phyloP scores from a whole-genome alignment of 108 stramenopile genomes.

The Discostella stelligeroides region DNA sequence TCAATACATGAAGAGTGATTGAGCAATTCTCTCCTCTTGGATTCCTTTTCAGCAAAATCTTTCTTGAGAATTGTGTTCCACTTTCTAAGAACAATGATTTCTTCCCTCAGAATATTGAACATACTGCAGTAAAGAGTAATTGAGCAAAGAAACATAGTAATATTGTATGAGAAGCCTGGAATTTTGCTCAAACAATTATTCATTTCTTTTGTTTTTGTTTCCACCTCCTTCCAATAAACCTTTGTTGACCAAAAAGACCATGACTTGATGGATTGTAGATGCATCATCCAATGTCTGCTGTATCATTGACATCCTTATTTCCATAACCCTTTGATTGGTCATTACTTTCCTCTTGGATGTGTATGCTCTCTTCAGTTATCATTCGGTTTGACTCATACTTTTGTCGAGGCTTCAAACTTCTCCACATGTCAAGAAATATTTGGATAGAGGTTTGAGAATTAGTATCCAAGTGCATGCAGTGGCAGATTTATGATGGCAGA shows the following conservation, averaged over 20 bases:
- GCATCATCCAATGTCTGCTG: slow-evolving; percentile 55
- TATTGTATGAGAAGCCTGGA: slow-evolving; percentile 4
- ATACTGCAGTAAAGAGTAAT: slow-evolving; percentile 19
- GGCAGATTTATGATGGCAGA: no score
- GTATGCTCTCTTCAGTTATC: slow-evolving; percentile 19
- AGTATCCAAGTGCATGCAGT: no score
- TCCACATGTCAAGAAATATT: slow-evolving; percentile 35
- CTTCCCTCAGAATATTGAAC: slow-evolving; percentile 61
- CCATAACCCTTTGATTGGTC: slow-evolving; percentile 28
- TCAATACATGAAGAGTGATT: slow-evolving; percentile 42
- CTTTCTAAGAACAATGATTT: slow-evolving; percentile 52
- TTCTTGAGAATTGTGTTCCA: slow-evolving; percentile 51
- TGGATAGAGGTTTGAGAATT: no score
- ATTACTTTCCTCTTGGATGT: slow-evolving; percentile 31
- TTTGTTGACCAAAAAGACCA: slow-evolving; percentile 51
- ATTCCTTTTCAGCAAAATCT: slow-evolving; percentile 44
- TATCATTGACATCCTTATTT: slow-evolving; percentile 44
- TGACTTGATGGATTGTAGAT: slow-evolving; percentile 31
- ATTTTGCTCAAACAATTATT: no score
- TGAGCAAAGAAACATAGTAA: background rate
- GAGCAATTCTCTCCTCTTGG: slow-evolving; percentile 51
- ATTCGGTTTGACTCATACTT: slow-evolving; percentile 30
- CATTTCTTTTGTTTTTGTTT: slow-evolving; percentile 33
- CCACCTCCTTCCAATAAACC: slow-evolving; percentile 55
- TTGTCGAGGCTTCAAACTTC: slow-evolving; percentile 36